phyloP scores from a whole-genome alignment of 805 yeast genomes.

The Myxozyma melibiosi region DNA sequence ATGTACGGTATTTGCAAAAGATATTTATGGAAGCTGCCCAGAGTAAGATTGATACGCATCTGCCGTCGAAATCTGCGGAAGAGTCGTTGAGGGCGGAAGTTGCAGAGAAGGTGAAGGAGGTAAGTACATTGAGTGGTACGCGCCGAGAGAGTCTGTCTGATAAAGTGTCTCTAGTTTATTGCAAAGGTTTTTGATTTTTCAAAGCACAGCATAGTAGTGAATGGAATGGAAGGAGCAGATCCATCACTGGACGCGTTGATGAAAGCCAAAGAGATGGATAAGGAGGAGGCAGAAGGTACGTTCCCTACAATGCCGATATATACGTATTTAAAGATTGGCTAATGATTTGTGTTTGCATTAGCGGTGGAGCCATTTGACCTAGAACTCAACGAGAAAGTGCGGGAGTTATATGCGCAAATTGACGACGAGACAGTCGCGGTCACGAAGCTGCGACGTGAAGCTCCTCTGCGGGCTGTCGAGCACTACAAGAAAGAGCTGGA shows the following conservation, averaged over 20 bases:
- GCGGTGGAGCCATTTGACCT: constrained; percentile 71
- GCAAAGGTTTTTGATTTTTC: constrained; percentile 57
- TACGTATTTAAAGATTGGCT: neutral
- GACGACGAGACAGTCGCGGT: constrained; percentile 56
- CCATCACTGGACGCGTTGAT: constrained; percentile 38
- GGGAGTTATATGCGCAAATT: constrained; percentile 47
- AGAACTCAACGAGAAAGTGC: constrained; percentile 59
- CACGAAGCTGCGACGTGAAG: constrained; percentile 53
- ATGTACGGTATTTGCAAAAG: constrained; percentile 52
- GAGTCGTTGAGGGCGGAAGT: constrained; percentile 51
- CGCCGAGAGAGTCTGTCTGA: neutral
- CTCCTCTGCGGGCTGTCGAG: constrained; percentile 39
- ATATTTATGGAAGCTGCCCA: constrained; percentile 49
- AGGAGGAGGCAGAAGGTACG: constrained; percentile 34
- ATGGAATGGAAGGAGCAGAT: constrained; percentile 49
- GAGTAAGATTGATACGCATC: constrained; percentile 51
- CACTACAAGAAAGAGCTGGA: constrained; percentile 44
- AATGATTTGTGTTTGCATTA: constrained; percentile 25
- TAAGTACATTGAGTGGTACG: neutral
- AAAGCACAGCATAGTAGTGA: constrained; percentile 56
- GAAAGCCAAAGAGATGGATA: constrained; percentile 34
- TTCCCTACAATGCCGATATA: neutral
- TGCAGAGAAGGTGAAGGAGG: constrained; percentile 47
- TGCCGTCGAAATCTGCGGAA: constrained; percentile 42
- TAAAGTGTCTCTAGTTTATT: constrained; percentile 41